These are phyloP conservation scores for Stagonosporopsis rhizophila DNA, from an alignment of 2,329 filamentous ascomycete species.

Conservation along the genomic window DNA sequence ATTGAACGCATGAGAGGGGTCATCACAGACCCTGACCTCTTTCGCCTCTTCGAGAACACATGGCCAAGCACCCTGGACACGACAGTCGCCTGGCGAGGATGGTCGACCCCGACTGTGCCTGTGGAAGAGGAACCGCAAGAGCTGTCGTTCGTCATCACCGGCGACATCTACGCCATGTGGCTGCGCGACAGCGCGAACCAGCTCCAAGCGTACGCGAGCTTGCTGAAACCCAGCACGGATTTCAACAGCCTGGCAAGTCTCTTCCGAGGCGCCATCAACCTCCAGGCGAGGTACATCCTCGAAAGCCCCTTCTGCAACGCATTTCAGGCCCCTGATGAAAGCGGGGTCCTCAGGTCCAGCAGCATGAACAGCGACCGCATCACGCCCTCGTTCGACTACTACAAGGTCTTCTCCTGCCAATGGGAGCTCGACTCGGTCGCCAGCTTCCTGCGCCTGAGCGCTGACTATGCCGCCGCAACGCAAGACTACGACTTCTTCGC, in stretches of 20 bases:
- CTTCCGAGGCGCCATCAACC: constrained; percentile 74
- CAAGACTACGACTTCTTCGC: constrained; percentile 56
- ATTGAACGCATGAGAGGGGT: constrained; percentile 45
- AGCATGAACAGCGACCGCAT: constrained; percentile 53
- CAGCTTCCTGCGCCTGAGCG: constrained; percentile 57
- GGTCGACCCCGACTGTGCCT: constrained; percentile 54
- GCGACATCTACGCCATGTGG: constrained; percentile 65
- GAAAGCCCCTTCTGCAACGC: constrained; percentile 63
- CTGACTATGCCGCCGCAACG: constrained; percentile 56
- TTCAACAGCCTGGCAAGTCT: constrained; percentile 65
- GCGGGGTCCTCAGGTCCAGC: constrained; percentile 49
- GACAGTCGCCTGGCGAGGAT: constrained; percentile 72
- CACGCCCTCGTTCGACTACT: constrained; percentile 52
- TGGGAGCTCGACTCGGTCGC: constrained; percentile 61
- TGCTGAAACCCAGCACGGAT: constrained; percentile 60
- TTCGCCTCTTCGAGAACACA: constrained; percentile 72
- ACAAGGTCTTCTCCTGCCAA: constrained; percentile 59
- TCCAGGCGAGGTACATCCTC: constrained; percentile 72
- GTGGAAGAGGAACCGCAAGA: constrained; percentile 59
- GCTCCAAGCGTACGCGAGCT: constrained; percentile 70
- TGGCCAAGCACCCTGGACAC: constrained; percentile 81
- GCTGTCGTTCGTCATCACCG: constrained; percentile 65
- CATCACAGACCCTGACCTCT: constrained; percentile 65
- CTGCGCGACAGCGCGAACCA: constrained; percentile 68
- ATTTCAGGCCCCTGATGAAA: constrained; percentile 60